Percentiles rank a stretch among this genome's conserved stretches.
Conservation (phyloP, 495 filamentous ascomycete genomes). For the Aspergillus carlsbadensis region DNA sequence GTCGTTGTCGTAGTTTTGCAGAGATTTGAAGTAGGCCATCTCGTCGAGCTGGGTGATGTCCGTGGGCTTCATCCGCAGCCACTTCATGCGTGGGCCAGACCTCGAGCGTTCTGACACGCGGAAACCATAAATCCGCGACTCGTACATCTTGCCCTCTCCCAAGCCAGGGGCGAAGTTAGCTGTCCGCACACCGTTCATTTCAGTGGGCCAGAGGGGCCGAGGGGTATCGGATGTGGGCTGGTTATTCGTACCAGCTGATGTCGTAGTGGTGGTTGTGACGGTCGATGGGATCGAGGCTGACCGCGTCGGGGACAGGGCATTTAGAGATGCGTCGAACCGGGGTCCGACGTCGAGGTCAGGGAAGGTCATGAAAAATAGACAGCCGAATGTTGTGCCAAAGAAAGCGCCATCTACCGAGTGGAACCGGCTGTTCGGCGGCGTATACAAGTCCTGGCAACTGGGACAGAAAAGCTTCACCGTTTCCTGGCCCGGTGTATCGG, state of each 20-base stretch:
- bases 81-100: slow-evolving; percentile 92
- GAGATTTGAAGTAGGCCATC: slow-evolving; percentile 49
- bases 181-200: slow-evolving; percentile 81
- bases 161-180: slow-evolving; percentile 85
- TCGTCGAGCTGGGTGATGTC: slow-evolving; percentile 85
- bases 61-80: slow-evolving; percentile 80
- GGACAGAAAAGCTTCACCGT: slow-evolving; percentile 99
- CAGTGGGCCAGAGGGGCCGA: slow-evolving; percentile 48
- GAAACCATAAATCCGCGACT: slow-evolving; percentile 96
- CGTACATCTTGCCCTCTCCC: slow-evolving; percentile 80
- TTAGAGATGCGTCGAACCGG: slow-evolving; percentile 26
- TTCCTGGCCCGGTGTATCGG: slow-evolving; percentile 91
- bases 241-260: slow-evolving; percentile 19
- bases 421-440: slow-evolving; percentile 94
- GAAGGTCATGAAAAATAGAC: slow-evolving; percentile 97
- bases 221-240: slow-evolving; percentile 26
- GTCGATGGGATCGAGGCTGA: slow-evolving; percentile 30
- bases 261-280: slow-evolving; percentile 18
- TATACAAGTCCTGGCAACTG: slow-evolving; percentile 94
- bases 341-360: slow-evolving; percentile 80
- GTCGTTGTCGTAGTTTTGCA: slow-evolving; percentile 47
- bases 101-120: slow-evolving; percentile 82
- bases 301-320: slow-evolving; percentile 25
- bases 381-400: slow-evolving; percentile 94
- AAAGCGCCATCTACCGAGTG: slow-evolving; percentile 98